A percentile compares a stretch with the other conserved stretches of the same genome.
These are phyloP conservation scores for Hirsutella rhossiliensis DNA, from an alignment of 2,329 filamentous ascomycete species.

Conservation along the genomic window DNA sequence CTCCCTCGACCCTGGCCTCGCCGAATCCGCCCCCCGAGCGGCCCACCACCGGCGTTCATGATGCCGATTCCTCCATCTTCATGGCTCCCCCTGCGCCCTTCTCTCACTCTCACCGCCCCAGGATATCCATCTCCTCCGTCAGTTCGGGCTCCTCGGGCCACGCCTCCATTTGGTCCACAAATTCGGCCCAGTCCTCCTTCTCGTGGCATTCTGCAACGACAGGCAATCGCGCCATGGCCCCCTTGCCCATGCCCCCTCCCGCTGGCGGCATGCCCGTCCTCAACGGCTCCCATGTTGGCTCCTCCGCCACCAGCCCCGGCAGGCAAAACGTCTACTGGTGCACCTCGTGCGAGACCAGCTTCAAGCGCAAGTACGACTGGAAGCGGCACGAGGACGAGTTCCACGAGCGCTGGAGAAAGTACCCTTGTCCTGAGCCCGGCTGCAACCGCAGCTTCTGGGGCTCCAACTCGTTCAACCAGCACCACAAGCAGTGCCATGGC, in stretches of 20 bases:
- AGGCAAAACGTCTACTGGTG: conserved; percentile 42
- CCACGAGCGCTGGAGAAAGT: conserved; percentile 56
- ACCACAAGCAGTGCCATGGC: conserved; percentile 53
- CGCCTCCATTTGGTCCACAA: conserved; percentile 32
- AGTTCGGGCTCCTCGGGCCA: conserved; percentile 38
- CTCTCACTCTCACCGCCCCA: conserved; percentile 23
- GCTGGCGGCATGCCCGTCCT: conserved; percentile 16
- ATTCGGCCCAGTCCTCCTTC: conserved; percentile 25
- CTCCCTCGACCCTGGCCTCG: conserved; percentile 2
- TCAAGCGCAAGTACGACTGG: conserved; percentile 58
- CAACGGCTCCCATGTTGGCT: conserved; percentile 17
- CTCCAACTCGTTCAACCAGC: conserved; percentile 56
- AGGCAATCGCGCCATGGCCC: conserved; percentile 21
- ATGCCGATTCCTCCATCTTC: conserved; percentile 16
- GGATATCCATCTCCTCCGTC: conserved; percentile 36
- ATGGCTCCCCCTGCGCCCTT: conserved; percentile 23
- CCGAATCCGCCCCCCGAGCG: conserved; percentile 3
- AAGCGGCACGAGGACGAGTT: conserved; percentile 59
- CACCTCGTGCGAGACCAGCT: conserved; percentile 49
- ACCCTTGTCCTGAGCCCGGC: conserved; percentile 48
- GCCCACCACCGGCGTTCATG: conserved; percentile 2
- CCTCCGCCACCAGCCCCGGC: conserved; percentile 15
- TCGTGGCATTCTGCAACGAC: conserved; percentile 25
- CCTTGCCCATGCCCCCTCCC: conserved; percentile 22
- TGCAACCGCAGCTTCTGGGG: conserved; percentile 59